Conservation (phyloP, 768 basidiomycete genomes). For the Trametes coccinea region DNA sequence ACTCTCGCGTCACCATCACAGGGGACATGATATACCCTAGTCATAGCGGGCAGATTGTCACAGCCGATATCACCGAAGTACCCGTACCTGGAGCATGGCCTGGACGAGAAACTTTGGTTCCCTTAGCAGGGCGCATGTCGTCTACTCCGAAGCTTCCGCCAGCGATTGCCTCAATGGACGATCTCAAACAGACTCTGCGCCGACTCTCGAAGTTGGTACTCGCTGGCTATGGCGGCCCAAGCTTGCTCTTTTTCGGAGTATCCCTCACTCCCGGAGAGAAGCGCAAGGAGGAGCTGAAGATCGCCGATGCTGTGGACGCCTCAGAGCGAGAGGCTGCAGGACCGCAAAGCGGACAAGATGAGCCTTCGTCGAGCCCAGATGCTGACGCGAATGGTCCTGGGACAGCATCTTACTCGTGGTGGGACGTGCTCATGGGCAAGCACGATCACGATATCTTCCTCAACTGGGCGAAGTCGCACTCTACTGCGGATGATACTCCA, state of each 20-base stretch:
- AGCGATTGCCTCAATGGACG: slow-evolving; percentile 38
- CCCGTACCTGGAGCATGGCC: slow-evolving; percentile 13
- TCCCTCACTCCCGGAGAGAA: slow-evolving; percentile 39
- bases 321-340: slow-evolving; percentile 60
- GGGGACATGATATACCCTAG: slow-evolving; percentile 71
- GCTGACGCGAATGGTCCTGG: slow-evolving; percentile 7
- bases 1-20: slow-evolving; percentile 70
- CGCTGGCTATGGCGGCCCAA: slow-evolving; percentile 83
- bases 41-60: slow-evolving; percentile 69
- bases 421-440: slow-evolving; percentile 76
- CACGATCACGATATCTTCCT: slow-evolving; percentile 86
- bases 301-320: slow-evolving; percentile 67
- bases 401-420: slow-evolving; percentile 63
- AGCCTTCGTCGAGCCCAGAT: neutral
- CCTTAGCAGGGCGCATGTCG: neutral
- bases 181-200: slow-evolving; percentile 70
- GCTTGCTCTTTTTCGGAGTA: slow-evolving; percentile 79
- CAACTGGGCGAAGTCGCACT: slow-evolving; percentile 44
- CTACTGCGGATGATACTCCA: neutral
- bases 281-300: slow-evolving; percentile 57
- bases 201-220: slow-evolving; percentile 81
- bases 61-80: slow-evolving; percentile 76
- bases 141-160: slow-evolving; percentile 1
- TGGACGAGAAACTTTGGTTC: neutral
- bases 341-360: neutral